Evolutionary conservation across 2,329 filamentous ascomycete species (phyloP).

Genomic region (Aspergillus fructus): DNA sequence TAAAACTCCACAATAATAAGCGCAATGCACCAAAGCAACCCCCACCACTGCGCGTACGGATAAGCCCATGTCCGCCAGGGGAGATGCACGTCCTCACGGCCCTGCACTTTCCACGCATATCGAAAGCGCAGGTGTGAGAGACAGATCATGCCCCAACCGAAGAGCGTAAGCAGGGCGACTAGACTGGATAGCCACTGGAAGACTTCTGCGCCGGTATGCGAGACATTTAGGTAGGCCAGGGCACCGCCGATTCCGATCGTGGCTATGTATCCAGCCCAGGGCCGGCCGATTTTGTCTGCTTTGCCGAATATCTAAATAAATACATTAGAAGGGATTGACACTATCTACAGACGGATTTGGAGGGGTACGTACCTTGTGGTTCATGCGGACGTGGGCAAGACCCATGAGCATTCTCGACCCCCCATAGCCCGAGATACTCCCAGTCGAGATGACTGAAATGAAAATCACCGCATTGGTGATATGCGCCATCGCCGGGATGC

Average conservation of each 20-base stretch:
- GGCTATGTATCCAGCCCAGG: constrained; percentile 55
- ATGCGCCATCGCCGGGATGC: constrained; percentile 42
- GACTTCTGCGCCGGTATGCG: constrained; percentile 41
- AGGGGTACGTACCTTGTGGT: constrained; percentile 28
- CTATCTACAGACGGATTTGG: too few relatives aligned
- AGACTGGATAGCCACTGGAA: constrained; percentile 52
- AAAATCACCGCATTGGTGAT: constrained; percentile 53
- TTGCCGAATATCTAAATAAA: constrained; percentile 19
- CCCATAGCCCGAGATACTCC: constrained; percentile 45
- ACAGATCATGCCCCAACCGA: constrained; percentile 47
- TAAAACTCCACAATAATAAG: constrained; percentile 51
- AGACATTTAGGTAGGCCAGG: constrained; percentile 46
- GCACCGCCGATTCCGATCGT: constrained; percentile 68
- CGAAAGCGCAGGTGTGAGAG: constrained; percentile 47
- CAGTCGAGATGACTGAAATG: constrained; percentile 47
- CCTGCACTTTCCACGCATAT: constrained; percentile 42
- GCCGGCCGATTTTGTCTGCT: constrained; percentile 38
- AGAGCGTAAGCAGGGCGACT: constrained; percentile 47
- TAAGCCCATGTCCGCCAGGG: constrained; percentile 48
- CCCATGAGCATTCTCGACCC: constrained; percentile 47
- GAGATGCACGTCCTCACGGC: constrained; percentile 36
- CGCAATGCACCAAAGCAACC: constrained; percentile 44
- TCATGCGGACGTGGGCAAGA: constrained; percentile 45
- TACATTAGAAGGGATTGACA: too few relatives aligned
- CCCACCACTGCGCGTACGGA: constrained; percentile 47